These are phyloP conservation scores for Acacia melanoxylon DNA, from an alignment of 306 rosid species.

Conservation along the genomic window DNA sequence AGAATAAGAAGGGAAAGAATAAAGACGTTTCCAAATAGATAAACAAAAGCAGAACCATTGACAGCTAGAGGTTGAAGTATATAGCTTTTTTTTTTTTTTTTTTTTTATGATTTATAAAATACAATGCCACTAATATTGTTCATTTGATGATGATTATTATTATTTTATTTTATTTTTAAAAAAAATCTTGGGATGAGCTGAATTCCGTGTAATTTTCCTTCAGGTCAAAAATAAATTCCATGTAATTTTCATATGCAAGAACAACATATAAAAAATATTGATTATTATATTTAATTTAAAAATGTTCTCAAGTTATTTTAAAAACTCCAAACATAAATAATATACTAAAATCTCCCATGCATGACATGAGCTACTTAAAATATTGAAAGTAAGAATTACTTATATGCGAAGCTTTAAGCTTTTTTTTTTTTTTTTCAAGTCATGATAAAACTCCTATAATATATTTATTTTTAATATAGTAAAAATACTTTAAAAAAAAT, in stretches of 20 bases:
- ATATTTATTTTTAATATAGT: no score
- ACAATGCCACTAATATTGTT: not conserved
- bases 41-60: not conserved
- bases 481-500: no score
- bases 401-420: no score
- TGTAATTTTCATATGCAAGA: not conserved
- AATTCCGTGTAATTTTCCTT: not conserved
- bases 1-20: not conserved
- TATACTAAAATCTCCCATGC: no score
- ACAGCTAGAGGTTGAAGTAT: conserved; percentile 3
- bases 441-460: no score
- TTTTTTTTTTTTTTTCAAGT: no score
- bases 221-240: not conserved
- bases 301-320: no score
- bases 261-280: not conserved
- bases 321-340: no score
- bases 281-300: not conserved
- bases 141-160: not conserved
- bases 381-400: no score
- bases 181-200: not conserved
- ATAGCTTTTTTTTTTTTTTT: not conserved
- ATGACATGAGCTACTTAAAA: no score
- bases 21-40: not conserved
- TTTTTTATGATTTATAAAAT: not conserved
- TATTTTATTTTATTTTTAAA: not conserved